Evolutionary conservation across 495 filamentous ascomycete species (phyloP).

Genomic region (Terfezia claveryi): DNA sequence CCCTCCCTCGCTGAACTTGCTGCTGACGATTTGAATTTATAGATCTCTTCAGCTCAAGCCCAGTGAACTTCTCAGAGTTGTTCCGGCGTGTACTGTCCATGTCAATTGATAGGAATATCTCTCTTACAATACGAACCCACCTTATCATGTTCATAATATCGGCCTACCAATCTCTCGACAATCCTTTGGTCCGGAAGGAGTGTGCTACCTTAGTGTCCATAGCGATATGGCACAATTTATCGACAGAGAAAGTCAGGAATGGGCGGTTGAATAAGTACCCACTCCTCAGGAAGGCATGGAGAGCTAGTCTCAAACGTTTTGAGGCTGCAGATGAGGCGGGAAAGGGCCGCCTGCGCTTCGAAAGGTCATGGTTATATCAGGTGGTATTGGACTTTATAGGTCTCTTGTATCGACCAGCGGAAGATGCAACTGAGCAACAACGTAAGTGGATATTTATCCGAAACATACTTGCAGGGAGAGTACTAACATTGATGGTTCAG

Average conservation of each 20-base stretch:
- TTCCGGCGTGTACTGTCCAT: conserved; percentile 82
- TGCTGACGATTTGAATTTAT: conserved; percentile 10
- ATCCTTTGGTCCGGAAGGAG: conserved; percentile 71
- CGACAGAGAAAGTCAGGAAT: conserved; percentile 42
- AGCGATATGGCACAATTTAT: conserved; percentile 83
- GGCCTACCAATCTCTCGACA: conserved; percentile 88
- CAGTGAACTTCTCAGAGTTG: conserved; percentile 66
- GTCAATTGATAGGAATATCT: conserved; percentile 57
- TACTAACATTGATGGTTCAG: conserved; percentile 19
- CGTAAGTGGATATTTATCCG: neutral
- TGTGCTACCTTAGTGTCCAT: conserved; percentile 90
- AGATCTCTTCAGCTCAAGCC: conserved; percentile 55
- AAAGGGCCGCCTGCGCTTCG: conserved; percentile 66
- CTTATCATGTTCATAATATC: conserved; percentile 70
- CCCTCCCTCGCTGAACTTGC: neutral
- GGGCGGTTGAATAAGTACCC: conserved; percentile 42
- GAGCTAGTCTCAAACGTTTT: conserved; percentile 63
- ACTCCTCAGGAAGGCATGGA: conserved; percentile 72
- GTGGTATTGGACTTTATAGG: conserved; percentile 65
- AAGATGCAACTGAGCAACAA: conserved; percentile 15
- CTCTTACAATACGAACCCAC: conserved; percentile 47
- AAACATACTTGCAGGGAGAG: neutral
- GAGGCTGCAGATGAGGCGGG: conserved; percentile 63
- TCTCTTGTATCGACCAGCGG: conserved; percentile 38
- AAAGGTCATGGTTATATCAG: conserved; percentile 82